A percentile compares a stretch with the other conserved stretches of the same genome.
phyloP scores from a whole-genome alignment of 139 green algal genomes.

The Chloropicon primus region DNA sequence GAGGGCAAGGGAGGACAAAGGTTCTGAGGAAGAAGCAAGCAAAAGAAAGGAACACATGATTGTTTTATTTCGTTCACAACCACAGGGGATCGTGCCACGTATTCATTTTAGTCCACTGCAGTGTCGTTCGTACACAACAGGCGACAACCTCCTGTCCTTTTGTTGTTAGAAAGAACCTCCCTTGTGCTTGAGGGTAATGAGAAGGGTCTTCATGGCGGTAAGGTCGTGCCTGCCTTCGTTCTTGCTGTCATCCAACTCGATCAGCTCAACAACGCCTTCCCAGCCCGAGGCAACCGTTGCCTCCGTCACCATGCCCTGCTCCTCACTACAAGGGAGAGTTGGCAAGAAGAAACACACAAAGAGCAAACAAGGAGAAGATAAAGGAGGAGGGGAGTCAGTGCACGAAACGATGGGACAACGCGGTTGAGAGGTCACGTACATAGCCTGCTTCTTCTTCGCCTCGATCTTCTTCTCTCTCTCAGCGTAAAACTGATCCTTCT shows the following conservation, averaged over 20 bases:
- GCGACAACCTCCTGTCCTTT: too few relatives aligned
- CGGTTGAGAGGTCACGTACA: neutral
- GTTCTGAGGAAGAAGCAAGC: too few relatives aligned
- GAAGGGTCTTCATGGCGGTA: neutral
- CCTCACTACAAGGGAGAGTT: neutral
- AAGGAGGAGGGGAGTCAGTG: too few relatives aligned
- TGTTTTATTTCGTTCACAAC: too few relatives aligned
- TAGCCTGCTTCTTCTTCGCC: constrained; percentile 1
- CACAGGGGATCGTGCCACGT: too few relatives aligned
- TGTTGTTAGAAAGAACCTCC: neutral
- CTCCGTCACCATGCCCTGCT: neutral
- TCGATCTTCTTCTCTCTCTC: constrained; percentile 1
- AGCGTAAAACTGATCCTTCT: neutral
- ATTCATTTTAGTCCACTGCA: too few relatives aligned
- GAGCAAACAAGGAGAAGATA: too few relatives aligned
- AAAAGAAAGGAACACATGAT: too few relatives aligned
- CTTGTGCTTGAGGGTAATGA: neutral
- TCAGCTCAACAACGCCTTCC: neutral
- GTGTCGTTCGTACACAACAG: too few relatives aligned
- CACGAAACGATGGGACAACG: too few relatives aligned
- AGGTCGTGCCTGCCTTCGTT: neutral
- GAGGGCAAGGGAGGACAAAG: too few relatives aligned
- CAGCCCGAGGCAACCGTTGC: neutral
- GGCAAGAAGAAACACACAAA: too few relatives aligned
- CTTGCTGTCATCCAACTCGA: neutral